phyloP scores from a whole-genome alignment of 2,329 filamentous ascomycete species.

The Trichoderma sp. region DNA sequence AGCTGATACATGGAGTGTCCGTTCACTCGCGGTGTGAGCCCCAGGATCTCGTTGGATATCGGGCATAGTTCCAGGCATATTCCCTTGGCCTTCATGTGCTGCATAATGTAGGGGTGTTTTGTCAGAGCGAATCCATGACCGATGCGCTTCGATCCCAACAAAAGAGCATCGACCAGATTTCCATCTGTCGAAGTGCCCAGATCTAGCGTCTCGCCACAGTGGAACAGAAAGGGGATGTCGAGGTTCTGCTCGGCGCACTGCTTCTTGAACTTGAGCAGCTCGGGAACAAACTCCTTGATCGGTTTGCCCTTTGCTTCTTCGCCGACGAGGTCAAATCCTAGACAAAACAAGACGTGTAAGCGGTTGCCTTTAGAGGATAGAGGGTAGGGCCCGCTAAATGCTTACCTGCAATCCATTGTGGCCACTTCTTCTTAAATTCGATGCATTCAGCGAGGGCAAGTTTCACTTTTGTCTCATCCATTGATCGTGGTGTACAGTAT shows the following conservation, averaged over 20 bases:
- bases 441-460: constrained; percentile 59
- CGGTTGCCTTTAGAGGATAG: not conserved
- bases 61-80: constrained; percentile 75
- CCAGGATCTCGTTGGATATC: constrained; percentile 73
- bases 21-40: constrained; percentile 61
- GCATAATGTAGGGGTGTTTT: constrained; percentile 63
- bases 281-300: constrained; percentile 51
- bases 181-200: constrained; percentile 62
- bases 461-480: constrained; percentile 46
- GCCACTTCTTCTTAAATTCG: constrained; percentile 54
- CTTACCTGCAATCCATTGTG: constrained; percentile 60
- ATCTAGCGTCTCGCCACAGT: constrained; percentile 72
- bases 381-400: constrained; percentile 19
- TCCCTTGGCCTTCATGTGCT: constrained; percentile 58
- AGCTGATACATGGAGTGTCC: constrained; percentile 67
- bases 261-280: constrained; percentile 55
- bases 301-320: constrained; percentile 62
- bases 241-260: constrained; percentile 47
- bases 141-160: constrained; percentile 65
- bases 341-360: not conserved
- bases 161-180: constrained; percentile 66
- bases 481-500: constrained; percentile 66
- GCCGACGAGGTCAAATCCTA: constrained; percentile 68
- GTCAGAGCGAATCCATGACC: constrained; percentile 70
- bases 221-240: constrained; percentile 70